Evolutionary conservation across 2,329 filamentous ascomycete species (phyloP).

Genomic region (Penicillium sp.): DNA sequence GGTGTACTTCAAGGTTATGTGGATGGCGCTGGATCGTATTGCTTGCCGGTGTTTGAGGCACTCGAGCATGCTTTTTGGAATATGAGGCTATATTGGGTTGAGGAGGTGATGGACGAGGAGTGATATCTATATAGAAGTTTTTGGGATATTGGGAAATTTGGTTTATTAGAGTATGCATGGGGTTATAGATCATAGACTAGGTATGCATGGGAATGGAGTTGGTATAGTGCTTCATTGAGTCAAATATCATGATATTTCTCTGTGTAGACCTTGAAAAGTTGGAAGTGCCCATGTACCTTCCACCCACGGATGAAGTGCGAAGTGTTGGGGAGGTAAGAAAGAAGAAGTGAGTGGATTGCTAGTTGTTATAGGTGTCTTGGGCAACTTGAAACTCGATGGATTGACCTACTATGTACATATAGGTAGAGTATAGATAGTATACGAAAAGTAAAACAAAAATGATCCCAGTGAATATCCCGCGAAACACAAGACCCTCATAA

Average conservation of each 20-base stretch:
- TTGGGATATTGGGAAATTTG: neutral
- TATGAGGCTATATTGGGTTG: constrained; percentile 33
- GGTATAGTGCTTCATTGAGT: neutral
- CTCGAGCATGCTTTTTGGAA: constrained; percentile 40
- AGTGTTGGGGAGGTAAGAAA: too few relatives aligned
- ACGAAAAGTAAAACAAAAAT: neutral
- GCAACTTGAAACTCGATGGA: neutral
- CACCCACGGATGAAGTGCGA: too few relatives aligned
- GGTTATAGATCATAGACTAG: neutral
- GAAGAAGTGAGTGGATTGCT: neutral
- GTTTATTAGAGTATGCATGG: neutral
- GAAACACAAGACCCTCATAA: neutral
- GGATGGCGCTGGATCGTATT: constrained; percentile 20
- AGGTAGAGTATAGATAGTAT: neutral
- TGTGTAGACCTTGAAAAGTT: neutral
- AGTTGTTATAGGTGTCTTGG: neutral
- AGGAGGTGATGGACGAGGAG: neutral
- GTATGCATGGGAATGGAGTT: neutral
- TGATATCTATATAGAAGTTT: neutral
- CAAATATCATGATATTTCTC: neutral
- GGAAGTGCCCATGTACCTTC: neutral
- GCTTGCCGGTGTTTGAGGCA: constrained; percentile 30
- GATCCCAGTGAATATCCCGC: neutral
- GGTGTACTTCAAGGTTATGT: constrained; percentile 23
- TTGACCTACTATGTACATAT: neutral